Conservation (phyloP, 768 basidiomycete species). For the Cystofilobasidium ferigula region DNA sequence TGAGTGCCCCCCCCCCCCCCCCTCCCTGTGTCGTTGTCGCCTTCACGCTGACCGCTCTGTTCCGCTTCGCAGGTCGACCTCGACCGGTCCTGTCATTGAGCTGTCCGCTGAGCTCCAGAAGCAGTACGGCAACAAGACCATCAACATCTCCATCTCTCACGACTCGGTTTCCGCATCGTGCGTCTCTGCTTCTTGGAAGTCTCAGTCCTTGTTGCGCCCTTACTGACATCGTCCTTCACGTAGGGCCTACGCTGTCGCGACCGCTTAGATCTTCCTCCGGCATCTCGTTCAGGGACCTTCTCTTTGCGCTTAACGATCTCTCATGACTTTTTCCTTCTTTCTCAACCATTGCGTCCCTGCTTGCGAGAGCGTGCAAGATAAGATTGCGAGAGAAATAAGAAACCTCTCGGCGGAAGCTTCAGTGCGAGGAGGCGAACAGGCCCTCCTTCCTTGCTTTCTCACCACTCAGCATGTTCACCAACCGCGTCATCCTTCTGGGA, state of each 20-base stretch:
- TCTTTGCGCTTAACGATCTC: constrained; percentile 1
- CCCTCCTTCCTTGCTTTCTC: too few relatives aligned
- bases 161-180: constrained; percentile 14
- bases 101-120: constrained; percentile 16
- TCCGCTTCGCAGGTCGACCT: neutral
- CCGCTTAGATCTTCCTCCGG: neutral
- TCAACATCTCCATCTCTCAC: constrained; percentile 24
- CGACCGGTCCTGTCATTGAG: constrained; percentile 19
- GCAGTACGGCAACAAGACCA: constrained; percentile 7
- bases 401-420: too few relatives aligned
- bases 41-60: neutral
- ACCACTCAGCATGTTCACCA: constrained; percentile 5
- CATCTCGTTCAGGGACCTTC: neutral
- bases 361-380: too few relatives aligned
- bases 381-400: neutral
- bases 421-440: too few relatives aligned
- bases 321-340: neutral
- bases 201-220: neutral
- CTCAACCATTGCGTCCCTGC: neutral
- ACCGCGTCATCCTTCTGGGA: neutral
- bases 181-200: neutral
- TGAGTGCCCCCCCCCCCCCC: neutral
- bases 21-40: neutral
- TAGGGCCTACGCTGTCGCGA: constrained; percentile 17
- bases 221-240: neutral